phyloP scores from a whole-genome alignment of 2,329 filamentous ascomycete species.

The Cadophora sp. region DNA sequence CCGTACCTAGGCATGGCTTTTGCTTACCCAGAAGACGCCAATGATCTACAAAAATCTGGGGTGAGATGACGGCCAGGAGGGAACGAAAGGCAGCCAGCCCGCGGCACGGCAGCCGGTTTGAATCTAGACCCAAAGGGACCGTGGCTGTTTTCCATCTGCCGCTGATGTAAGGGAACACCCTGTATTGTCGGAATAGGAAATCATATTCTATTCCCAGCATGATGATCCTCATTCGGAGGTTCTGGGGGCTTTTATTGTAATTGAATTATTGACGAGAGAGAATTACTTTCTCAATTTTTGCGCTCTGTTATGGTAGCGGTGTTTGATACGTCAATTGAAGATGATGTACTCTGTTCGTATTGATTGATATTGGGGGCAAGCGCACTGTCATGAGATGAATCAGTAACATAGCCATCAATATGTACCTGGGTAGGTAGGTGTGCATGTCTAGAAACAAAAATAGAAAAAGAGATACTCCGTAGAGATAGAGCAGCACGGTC shows the following conservation, averaged over 20 bases:
- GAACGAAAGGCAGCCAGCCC: background rate
- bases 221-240: background rate
- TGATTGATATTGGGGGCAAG: background rate
- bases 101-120: background rate
- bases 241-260: background rate
- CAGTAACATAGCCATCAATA: slow-evolving; percentile 4
- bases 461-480: no score
- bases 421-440: background rate
- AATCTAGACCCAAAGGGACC: background rate
- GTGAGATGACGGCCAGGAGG: slow-evolving; percentile 6
- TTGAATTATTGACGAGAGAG: background rate
- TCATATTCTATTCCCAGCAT: background rate
- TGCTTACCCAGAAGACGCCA: slow-evolving; percentile 13
- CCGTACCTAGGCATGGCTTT: background rate
- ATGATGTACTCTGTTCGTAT: background rate
- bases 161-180: background rate
- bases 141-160: slow-evolving; percentile 12
- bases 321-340: no score
- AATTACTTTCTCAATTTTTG: background rate
- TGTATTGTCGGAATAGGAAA: background rate
- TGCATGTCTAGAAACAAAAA: no score
- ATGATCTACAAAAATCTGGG: slow-evolving; percentile 34
- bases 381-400: slow-evolving; percentile 3
- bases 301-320: background rate
- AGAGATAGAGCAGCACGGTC: no score